Base-by-base conservation (phyloP, 495 filamentous ascomycete genomes). In the Barbatosphaeria neglecta region DNA sequence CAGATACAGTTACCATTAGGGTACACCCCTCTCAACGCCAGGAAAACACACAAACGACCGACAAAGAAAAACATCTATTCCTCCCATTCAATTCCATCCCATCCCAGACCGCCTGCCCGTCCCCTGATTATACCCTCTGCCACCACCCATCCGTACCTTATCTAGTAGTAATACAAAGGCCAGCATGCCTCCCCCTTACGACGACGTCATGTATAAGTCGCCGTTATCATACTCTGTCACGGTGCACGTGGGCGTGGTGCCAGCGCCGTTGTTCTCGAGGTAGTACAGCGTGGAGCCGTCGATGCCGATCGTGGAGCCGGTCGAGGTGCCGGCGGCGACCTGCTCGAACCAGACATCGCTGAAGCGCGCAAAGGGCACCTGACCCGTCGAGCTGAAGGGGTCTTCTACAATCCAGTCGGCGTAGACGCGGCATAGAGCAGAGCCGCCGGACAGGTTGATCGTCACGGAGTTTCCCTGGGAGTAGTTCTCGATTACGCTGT, bases 381-480 rank as follows among this genome's bases (percentile, higher is more conserved):
- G 51, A 28, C 48, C 44, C 13, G 48, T 44, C 16, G 44, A 39
- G 10, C 56, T 50, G 33, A 62, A 59, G 17, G 43, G 50, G 47
- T 66, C 63, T 49, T 67, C 64, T 6, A 69, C 48, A n/a, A 69
- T 61, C 64, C 66, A 67, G 33, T 64, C 64, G 22, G 57, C 59
- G 44, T 65, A 62, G 45, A 46, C 18, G 17, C 56, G 54, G 41
- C 58, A 64, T 37, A 64, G 54, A 37, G 43, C 46, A 15, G 58
- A 49, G 13, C 54, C 61, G 37, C 46, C 63, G 9, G 47, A 56
- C 11, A 80, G 56, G 4, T 63, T 66, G 48, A 75, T 56, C 22
- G 68, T 66, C 17, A 75, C 67, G 16, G 51, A 64, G 50, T 72
- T 49, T 1, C 76, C 76, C 17, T 63, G 72, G 2, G 65, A 63